A percentile compares a stretch with the other conserved stretches of the same genome.
phyloP scores from a whole-genome alignment of 805 yeast genomes.

The Ogataea polymorpha region DNA sequence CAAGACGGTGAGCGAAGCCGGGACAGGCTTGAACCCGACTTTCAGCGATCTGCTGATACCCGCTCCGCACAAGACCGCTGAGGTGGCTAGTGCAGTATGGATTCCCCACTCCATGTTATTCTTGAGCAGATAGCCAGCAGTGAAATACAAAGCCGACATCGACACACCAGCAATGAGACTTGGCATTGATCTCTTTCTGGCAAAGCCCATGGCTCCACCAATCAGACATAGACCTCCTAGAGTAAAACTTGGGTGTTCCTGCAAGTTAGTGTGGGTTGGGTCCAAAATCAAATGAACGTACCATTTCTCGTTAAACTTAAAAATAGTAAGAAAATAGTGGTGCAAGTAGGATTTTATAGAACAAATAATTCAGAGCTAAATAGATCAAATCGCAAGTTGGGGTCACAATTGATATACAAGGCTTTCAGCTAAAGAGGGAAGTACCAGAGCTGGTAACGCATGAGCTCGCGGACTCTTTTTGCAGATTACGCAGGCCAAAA shows the following conservation, averaged over 20 bases:
- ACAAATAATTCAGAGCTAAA: too few species aligned
- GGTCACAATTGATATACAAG: too few species aligned
- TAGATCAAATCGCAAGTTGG: too few species aligned
- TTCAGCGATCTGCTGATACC: constrained; percentile 63
- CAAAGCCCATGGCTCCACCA: constrained; percentile 34
- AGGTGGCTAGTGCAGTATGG: constrained; percentile 73
- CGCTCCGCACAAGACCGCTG: constrained; percentile 62
- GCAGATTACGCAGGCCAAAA: constrained; percentile 6
- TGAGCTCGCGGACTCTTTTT: constrained; percentile 15
- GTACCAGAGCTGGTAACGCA: neutral
- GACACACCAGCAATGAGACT: constrained; percentile 75
- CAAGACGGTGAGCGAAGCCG: constrained; percentile 56
- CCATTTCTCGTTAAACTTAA: constrained; percentile 7
- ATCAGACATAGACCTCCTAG: constrained; percentile 28
- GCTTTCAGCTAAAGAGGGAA: too few species aligned
- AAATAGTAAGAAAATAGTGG: neutral
- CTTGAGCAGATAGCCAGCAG: constrained; percentile 70
- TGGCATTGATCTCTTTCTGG: constrained; percentile 68
- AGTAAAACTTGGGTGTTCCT: constrained; percentile 31
- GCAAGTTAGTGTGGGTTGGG: neutral
- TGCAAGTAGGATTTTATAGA: neutral
- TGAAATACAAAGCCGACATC: constrained; percentile 57
- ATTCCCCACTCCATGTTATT: constrained; percentile 77
- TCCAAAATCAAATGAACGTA: neutral
- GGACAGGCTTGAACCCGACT: constrained; percentile 64